A percentile compares a stretch with the other conserved stretches of the same genome.
These are phyloP conservation scores for Blumeria hordei DNA, from an alignment of 2,329 filamentous ascomycete species.

Conservation along the genomic window DNA sequence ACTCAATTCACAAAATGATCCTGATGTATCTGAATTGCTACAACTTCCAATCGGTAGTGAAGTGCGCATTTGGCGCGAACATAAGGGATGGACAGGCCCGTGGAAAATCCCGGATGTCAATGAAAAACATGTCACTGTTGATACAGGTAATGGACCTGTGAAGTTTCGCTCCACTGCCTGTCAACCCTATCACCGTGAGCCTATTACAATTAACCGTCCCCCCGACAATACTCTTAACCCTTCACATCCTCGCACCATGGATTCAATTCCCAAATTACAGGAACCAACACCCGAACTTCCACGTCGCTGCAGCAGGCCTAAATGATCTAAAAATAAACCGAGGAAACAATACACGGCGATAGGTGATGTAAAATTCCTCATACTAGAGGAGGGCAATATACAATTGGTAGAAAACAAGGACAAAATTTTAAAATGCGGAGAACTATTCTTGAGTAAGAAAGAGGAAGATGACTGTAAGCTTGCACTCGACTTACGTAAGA, in stretches of 20 bases:
- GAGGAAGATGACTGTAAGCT: not conserved
- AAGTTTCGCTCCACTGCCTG: not conserved
- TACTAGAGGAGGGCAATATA: no score
- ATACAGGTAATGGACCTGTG: not conserved
- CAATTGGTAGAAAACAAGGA: no score
- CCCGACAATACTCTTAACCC: not conserved
- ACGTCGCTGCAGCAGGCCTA: not conserved
- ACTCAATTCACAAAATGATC: constrained; percentile 1
- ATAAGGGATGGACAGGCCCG: not conserved
- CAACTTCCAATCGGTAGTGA: not conserved
- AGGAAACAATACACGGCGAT: not conserved
- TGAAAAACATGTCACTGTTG: not conserved
- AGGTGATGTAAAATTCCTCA: no score
- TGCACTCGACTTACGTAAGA: not conserved
- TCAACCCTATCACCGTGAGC: not conserved
- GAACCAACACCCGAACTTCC: not conserved
- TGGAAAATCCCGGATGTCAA: not conserved
- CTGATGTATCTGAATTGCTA: not conserved
- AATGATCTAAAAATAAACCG: not conserved
- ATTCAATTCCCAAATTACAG: not conserved
- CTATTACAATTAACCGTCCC: no score
- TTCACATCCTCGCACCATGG: no score
- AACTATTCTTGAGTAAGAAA: not conserved
- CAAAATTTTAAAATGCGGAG: not conserved
- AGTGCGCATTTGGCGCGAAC: not conserved